Conservation (phyloP, 495 filamentous ascomycete genomes). For the Penicillium daleae region DNA sequence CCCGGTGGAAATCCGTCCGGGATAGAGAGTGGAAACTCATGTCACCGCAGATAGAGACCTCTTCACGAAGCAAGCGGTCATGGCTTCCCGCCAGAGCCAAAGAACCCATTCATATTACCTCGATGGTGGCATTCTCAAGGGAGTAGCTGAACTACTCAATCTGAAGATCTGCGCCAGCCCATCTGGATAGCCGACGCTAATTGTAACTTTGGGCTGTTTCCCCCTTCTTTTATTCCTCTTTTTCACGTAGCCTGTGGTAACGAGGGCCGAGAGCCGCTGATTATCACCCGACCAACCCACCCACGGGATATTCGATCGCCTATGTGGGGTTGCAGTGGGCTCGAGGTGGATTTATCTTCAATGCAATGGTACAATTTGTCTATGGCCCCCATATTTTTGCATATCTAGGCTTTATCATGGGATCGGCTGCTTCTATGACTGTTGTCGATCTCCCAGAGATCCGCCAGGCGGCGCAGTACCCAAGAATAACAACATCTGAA, state of each 20-base stretch:
- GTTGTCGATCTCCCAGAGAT: conserved; percentile 3
- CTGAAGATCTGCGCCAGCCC: neutral
- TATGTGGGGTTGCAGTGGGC: neutral
- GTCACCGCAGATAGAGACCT: neutral
- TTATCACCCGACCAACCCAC: neutral
- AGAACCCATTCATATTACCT: neutral
- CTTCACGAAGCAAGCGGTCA: neutral
- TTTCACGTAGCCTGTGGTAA: conserved; percentile 1
- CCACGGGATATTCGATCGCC: neutral
- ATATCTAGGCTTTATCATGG: neutral
- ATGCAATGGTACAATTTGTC: neutral
- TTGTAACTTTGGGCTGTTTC: neutral
- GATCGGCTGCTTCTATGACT: neutral
- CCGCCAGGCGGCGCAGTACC: neutral
- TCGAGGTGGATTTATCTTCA: neutral
- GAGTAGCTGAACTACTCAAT: neutral
- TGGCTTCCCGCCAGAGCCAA: neutral
- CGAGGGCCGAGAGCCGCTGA: neutral
- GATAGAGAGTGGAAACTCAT: neutral
- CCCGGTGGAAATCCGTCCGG: neutral
- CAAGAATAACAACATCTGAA: conserved; percentile 7
- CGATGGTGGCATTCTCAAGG: neutral
- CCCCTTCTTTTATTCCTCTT: neutral
- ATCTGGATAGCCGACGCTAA: neutral
- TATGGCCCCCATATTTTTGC: neutral